These are phyloP conservation scores for Ogataea sp. DNA, from an alignment of 805 yeast species.

Conservation along the genomic window DNA sequence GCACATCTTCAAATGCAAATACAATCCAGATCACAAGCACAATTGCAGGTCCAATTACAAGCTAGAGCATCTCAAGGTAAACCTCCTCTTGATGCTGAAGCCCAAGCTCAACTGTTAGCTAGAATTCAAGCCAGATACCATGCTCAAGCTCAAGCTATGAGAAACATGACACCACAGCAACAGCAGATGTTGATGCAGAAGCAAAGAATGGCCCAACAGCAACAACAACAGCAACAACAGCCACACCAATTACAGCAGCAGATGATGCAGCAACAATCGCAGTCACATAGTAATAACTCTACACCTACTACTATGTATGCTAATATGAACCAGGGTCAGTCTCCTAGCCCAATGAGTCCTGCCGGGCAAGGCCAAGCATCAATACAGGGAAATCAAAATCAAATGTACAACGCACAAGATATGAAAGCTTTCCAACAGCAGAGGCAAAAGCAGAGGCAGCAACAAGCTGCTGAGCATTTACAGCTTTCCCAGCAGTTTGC, in stretches of 20 bases:
- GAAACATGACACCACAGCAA: constrained; percentile 8
- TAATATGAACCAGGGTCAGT: background rate
- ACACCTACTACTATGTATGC: background rate
- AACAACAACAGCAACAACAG: constrained; percentile 6
- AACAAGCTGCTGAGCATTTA: constrained; percentile 2
- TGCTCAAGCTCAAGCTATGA: background rate
- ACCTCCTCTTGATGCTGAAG: constrained; percentile 1
- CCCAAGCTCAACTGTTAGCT: constrained; percentile 2
- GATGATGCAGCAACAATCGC: too few species aligned
- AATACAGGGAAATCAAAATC: background rate
- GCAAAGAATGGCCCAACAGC: constrained; percentile 8
- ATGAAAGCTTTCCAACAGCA: constrained; percentile 1
- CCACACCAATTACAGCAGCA: constrained; percentile 2
- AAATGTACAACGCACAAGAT: background rate
- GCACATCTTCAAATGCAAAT: constrained; percentile 1
- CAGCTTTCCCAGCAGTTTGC: constrained; percentile 19
- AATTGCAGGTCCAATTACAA: constrained; percentile 2
- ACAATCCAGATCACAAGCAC: constrained; percentile 1
- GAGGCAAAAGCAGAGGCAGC: constrained; percentile 1
- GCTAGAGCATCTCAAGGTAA: constrained; percentile 2
- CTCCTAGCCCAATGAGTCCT: background rate
- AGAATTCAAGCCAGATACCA: constrained; percentile 1
- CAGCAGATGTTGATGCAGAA: constrained; percentile 8
- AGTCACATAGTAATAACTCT: too few species aligned
- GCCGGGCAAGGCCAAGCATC: too few species aligned